Base-by-base conservation (phyloP, 805 yeast genomes). In the Saturnispora ahearnii region DNA sequence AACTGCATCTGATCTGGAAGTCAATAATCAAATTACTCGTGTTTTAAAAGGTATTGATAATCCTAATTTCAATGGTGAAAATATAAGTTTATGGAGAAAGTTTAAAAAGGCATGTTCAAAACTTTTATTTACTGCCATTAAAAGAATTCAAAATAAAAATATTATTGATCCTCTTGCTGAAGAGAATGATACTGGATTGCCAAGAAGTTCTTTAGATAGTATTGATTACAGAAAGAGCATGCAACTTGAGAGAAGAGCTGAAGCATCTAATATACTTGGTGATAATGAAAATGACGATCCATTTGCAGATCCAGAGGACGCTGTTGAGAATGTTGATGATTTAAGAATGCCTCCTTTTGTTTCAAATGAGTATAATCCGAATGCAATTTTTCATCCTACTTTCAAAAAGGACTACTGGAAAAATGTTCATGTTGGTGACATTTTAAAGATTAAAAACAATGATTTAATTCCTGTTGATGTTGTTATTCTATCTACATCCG, bases 401-500 rank as follows among this genome's bases (percentile, higher is more conserved):
- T 68, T 68, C 58, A 61, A 61, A 52, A 73, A 73, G 32, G 73
- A 73, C 46, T 73, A 69, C 53, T 85, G 95, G 95, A 85, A 85
- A 63, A 78, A 78, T 56, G 80, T 84, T 41, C 73, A 73, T 52
- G 91, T 84, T 26, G 95, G 95, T 44, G 91, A 86, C 62, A 67
- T 83, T 49, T 69, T 86, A 36, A 72, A 87, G 54, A 73, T 85
- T 21, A 73, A 79, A 53, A 79, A 79, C 55, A 82, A 86, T 63
- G 87, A 84, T 54, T 86, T 82, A 59, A 74, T 85, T 15, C 95
- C 95, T 1, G 91, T 89, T 33, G 95, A 85, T 65, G 66, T 85
- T 43, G 69, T 82, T 18, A 73, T 85, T 21, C 65, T 85, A 24
- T 73, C 88, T 10, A 78, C 90, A 0, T 79, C 87, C 34, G 87